Base-by-base conservation (phyloP, 2,329 filamentous ascomycete genomes). In the Fusarium penzigii region DNA sequence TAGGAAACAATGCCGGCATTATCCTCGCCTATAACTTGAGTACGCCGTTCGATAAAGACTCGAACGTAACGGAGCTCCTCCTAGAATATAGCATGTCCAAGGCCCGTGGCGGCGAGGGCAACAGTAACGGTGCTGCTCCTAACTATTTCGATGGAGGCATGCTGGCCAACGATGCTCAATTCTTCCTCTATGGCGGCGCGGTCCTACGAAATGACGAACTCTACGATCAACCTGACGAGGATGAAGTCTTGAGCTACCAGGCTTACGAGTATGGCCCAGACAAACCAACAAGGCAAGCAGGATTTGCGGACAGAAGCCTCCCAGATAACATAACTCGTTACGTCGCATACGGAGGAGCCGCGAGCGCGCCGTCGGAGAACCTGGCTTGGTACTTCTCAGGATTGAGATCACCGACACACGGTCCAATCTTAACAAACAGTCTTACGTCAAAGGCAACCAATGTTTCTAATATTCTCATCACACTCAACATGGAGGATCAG, bases 341-440 rank as follows among this genome's bases (percentile, higher is more conserved):
- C 60, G 61, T 90, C 17, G 81, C 85, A 0, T 84, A 81, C 57
- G 87, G 88, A 16, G 87, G 80, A 2, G 80, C 78, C 1, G 84
- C 78, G 11, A 88, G 76, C 41, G 84, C 82, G 0, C 86, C 87
- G 0, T 89, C 86, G 0, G 87, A 90, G 67, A 86, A 89, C 56
- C 78, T 84, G 58, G 86, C 85, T 0, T 90, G 84, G 74, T 90
- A 90, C 60, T 88, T 90, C 57, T 82, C 84, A 1, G 88, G 88
- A 0, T 71, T 87, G 67, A 79, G 74, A 13, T 77, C 82, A 0
- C 67, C 74, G 0, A 68, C 69, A 12, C 77, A 72, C 61, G 83
- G 82, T 0, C 70, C 75, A 0, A 78, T 89, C 41, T 76, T 74
- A 50, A 63, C 65, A 2, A 67, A 64, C 10, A 47, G 52, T 1